Conservation (phyloP, 169 alveolate genomes). For the Plasmodium vinckei region DNA sequence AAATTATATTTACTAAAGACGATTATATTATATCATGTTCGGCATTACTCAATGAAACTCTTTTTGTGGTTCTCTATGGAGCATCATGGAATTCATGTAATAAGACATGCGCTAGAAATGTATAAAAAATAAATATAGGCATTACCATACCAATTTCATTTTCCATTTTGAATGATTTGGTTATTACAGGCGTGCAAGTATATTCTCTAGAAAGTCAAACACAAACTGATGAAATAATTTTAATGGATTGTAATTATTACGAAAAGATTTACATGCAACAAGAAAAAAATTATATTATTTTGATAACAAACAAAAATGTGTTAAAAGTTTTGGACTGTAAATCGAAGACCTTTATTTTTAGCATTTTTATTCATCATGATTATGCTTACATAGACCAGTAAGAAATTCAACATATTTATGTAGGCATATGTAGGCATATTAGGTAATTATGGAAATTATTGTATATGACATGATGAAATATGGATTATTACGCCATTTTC, state of each 20-base stretch:
- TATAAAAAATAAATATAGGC: too few species aligned
- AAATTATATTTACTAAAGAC: slow-evolving; percentile 18
- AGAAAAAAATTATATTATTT: slow-evolving; percentile 26
- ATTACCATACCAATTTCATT: neutral
- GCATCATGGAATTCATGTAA: slow-evolving; percentile 43
- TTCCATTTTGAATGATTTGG: neutral
- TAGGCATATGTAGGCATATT: neutral
- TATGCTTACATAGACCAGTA: slow-evolving; percentile 43
- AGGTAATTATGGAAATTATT: neutral
- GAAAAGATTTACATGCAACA: slow-evolving; percentile 49
- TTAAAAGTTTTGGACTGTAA: slow-evolving; percentile 51
- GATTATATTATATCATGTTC: slow-evolving; percentile 55
- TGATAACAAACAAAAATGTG: slow-evolving; percentile 61
- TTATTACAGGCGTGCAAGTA: slow-evolving; percentile 30
- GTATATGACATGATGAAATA: too few species aligned
- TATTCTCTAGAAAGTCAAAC: slow-evolving; percentile 18
- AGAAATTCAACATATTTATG: neutral
- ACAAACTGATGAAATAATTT: slow-evolving; percentile 22
- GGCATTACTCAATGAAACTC: slow-evolving; percentile 6
- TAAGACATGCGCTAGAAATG: too few species aligned
- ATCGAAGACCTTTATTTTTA: slow-evolving; percentile 30
- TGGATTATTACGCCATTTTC: neutral
- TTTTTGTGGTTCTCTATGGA: slow-evolving; percentile 33
- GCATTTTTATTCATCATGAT: slow-evolving; percentile 28
- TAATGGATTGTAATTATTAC: slow-evolving; percentile 28